phyloP scores from a whole-genome alignment of 2,329 filamentous ascomycete species.

The Fusarium begoniae region DNA sequence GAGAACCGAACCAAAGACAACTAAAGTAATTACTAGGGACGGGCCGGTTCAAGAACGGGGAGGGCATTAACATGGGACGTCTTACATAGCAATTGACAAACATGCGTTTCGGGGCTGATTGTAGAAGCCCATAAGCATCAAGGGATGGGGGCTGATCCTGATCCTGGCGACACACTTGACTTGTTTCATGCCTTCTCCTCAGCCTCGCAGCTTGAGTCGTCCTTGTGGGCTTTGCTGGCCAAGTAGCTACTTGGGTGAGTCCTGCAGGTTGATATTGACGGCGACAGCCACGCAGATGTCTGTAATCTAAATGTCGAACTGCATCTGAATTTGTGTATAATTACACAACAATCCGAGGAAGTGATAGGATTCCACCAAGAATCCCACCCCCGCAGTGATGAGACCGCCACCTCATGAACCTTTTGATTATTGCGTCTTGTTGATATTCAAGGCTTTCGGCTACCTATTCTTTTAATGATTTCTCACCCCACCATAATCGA shows the following conservation, averaged over 20 bases:
- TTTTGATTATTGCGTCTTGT: slow-evolving; percentile 2
- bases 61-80: slow-evolving; percentile 31
- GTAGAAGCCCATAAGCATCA: slow-evolving; percentile 16
- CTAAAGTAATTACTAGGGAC: slow-evolving; percentile 42
- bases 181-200: slow-evolving; percentile 33
- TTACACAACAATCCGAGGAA: not conserved
- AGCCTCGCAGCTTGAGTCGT: slow-evolving; percentile 23
- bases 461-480: slow-evolving; percentile 1
- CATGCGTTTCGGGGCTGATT: slow-evolving; percentile 21
- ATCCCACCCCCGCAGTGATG: slow-evolving; percentile 18
- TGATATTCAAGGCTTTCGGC: slow-evolving; percentile 4
- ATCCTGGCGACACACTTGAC: slow-evolving; percentile 30
- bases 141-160: slow-evolving; percentile 11
- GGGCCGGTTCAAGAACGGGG: slow-evolving; percentile 37
- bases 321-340: not conserved
- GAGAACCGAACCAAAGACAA: slow-evolving; percentile 15
- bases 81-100: slow-evolving; percentile 17
- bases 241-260: not conserved
- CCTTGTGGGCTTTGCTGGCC: not conserved
- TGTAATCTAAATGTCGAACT: not conserved
- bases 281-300: not conserved
- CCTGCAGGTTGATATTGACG: not conserved
- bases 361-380: slow-evolving; percentile 8
- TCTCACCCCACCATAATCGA: slow-evolving; percentile 14
- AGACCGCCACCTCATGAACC: slow-evolving; percentile 19